phyloP scores from a whole-genome alignment of 345 rosid genomes.

The Balakata baccata region DNA sequence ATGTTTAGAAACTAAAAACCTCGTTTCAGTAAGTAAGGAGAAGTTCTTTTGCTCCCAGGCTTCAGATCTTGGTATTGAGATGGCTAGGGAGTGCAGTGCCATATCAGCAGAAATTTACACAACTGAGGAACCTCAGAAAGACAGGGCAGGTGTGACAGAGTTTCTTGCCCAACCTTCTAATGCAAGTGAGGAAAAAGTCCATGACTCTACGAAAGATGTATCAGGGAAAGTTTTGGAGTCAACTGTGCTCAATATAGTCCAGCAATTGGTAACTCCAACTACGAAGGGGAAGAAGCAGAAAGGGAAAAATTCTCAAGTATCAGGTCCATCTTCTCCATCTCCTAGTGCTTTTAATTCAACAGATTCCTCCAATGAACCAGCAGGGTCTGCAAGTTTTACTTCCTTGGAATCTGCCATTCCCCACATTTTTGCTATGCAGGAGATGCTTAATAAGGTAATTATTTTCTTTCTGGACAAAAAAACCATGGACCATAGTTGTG shows the following conservation, averaged over 20 bases:
- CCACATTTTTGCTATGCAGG: slow-evolving; percentile 59
- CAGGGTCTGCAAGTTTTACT: slow-evolving; percentile 36
- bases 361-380: slow-evolving; percentile 47
- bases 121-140: slow-evolving; percentile 38
- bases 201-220: slow-evolving; percentile 41
- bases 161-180: slow-evolving; percentile 31
- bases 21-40: slow-evolving; percentile 42
- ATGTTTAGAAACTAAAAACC: slow-evolving; percentile 38
- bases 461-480: not conserved
- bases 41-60: slow-evolving; percentile 62
- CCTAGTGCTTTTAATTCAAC: slow-evolving; percentile 53
- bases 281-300: slow-evolving; percentile 61
- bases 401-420: slow-evolving; percentile 40
- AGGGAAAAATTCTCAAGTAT: slow-evolving; percentile 49
- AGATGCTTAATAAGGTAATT: slow-evolving; percentile 74
- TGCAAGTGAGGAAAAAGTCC: slow-evolving; percentile 41
- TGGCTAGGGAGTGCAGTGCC: slow-evolving; percentile 52
- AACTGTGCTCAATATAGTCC: slow-evolving; percentile 28
- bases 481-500: not conserved
- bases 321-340: slow-evolving; percentile 48
- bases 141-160: slow-evolving; percentile 31
- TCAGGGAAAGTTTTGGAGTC: slow-evolving; percentile 47
- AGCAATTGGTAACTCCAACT: slow-evolving; percentile 42
- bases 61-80: slow-evolving; percentile 57
- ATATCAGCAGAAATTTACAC: slow-evolving; percentile 39